A percentile compares a stretch with the other conserved stretches of the same genome.
Conservation (phyloP, 2,329 filamentous ascomycete species). For the Aquanectria penicillioides region DNA sequence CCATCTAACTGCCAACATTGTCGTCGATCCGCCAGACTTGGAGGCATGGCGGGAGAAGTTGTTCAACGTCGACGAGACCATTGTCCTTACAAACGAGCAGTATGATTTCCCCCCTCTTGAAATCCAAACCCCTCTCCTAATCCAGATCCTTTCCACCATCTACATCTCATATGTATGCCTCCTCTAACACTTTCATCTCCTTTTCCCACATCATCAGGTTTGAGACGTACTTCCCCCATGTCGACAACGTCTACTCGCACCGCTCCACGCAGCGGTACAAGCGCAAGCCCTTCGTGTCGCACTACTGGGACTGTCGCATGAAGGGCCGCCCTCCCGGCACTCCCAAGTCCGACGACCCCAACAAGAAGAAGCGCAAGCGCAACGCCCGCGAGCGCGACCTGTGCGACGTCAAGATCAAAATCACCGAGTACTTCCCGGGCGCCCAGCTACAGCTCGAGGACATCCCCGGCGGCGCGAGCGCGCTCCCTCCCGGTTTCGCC, state of each 20-base stretch:
- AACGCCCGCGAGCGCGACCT: constrained; percentile 78
- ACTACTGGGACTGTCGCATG: constrained; percentile 86
- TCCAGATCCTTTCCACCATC: background rate
- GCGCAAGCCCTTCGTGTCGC: constrained; percentile 82
- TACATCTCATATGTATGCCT: background rate
- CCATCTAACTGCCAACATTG: constrained; percentile 65
- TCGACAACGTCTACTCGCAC: constrained; percentile 88
- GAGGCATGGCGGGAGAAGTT: constrained; percentile 75
- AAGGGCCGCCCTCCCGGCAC: constrained; percentile 83
- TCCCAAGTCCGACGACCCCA: constrained; percentile 80
- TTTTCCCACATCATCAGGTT: constrained; percentile 60
- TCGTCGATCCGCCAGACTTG: constrained; percentile 74
- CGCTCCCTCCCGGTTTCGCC: background rate
- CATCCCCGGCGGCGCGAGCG: constrained; percentile 4
- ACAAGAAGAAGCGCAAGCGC: constrained; percentile 84
- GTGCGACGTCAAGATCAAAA: constrained; percentile 90
- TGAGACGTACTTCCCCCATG: constrained; percentile 82
- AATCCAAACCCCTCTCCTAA: constrained; percentile 1
- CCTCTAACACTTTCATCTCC: constrained; percentile 8
- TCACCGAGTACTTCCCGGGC: constrained; percentile 79
- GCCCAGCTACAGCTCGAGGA: constrained; percentile 47
- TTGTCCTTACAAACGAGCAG: constrained; percentile 79
- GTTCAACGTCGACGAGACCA: constrained; percentile 79
- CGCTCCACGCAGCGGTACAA: constrained; percentile 85
- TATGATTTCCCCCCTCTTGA: constrained; percentile 50